phyloP scores from a whole-genome alignment of 495 filamentous ascomycete genomes.

The Evernia prunastri region DNA sequence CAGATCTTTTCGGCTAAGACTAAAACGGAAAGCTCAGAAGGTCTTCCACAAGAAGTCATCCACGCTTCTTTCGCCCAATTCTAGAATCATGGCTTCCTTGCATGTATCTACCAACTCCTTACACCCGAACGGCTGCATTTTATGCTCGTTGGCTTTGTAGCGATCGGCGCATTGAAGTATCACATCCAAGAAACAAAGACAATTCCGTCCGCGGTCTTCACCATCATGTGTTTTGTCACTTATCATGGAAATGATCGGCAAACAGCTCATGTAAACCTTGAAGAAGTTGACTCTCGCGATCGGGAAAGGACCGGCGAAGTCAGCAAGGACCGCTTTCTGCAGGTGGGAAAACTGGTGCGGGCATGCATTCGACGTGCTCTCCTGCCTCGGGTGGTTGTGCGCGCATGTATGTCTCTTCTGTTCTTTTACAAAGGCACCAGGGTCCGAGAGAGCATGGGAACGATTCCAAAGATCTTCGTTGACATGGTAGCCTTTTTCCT shows the following conservation, averaged over 20 bases:
- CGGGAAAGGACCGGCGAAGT: constrained; percentile 20
- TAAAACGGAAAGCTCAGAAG: constrained; percentile 1
- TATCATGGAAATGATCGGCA: constrained; percentile 20
- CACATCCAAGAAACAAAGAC: constrained; percentile 24
- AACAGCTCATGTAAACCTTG: constrained; percentile 23
- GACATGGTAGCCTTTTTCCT: constrained; percentile 21
- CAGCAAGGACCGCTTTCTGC: constrained; percentile 10
- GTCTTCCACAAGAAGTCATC: constrained; percentile 26
- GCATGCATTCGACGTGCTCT: not conserved
- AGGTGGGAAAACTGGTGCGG: constrained; percentile 7
- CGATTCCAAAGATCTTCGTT: constrained; percentile 9
- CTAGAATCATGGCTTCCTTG: constrained; percentile 14
- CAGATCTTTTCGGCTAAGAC: not conserved
- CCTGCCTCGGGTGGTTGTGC: not conserved
- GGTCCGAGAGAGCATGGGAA: not conserved
- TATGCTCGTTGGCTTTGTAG: constrained; percentile 10
- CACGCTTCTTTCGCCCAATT: constrained; percentile 12
- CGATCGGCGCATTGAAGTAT: constrained; percentile 25
- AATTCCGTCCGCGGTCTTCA: constrained; percentile 15
- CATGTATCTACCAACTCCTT: constrained; percentile 24
- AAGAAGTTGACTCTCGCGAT: constrained; percentile 26
- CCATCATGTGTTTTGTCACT: constrained; percentile 24
- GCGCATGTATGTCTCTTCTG: not conserved
- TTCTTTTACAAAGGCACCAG: not conserved
- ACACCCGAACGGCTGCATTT: constrained; percentile 6